Base-by-base conservation (phyloP, 1,284 basidiomycete genomes). In the Malassezia japonica region DNA sequence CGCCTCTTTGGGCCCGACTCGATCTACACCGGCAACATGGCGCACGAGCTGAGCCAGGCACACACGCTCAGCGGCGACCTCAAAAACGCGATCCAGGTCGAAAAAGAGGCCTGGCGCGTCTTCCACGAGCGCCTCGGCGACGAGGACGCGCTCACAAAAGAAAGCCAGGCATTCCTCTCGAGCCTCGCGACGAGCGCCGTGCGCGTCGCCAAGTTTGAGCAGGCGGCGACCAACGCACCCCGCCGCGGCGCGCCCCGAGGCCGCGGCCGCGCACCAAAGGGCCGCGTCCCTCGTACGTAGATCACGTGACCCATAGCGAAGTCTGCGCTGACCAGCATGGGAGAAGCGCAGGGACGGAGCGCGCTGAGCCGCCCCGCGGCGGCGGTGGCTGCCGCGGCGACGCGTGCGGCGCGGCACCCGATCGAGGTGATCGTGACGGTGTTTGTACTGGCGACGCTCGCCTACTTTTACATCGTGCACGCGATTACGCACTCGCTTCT, bases 381-480 rank as follows among this genome's bases (percentile, higher is more conserved):
- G 32, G 23, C 9, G n/a, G 31, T 25, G 29, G 28, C 24, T 40
- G 18, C 36, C 34, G 18, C 20, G n/a, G 64, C 63, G 13, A 38
- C 48, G 12, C 46, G 48, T 5, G 62, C 64, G 8, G 59, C 67
- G 2, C 54, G 55, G 23, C 65, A 62, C 31, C 80, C 80, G 9
- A 81, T 81, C 65, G 90, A 95, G 74, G 84, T 85, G 20, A 87
- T 92, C 61, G 87, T 92, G 49, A 81, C 82, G 67, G 84, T 86
- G 75, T 87, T 83, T 72, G 81, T 90, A 68, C 74, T 89, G 55
- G 85, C 85, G 29, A 94, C 90, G 3, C 79, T 94, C 35, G 84
- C 85, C 43, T 94, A 94, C 75, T 91, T 94, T 73, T 86, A 90
- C 73, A 80, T 92, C 56, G 79, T 95, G 50, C 81, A 82, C 56